Evolutionary conservation across 179 eudicot genomes (phyloP), one percentile per base, ranked within the genome.

Genomic region (Nepenthes alata): DNA sequence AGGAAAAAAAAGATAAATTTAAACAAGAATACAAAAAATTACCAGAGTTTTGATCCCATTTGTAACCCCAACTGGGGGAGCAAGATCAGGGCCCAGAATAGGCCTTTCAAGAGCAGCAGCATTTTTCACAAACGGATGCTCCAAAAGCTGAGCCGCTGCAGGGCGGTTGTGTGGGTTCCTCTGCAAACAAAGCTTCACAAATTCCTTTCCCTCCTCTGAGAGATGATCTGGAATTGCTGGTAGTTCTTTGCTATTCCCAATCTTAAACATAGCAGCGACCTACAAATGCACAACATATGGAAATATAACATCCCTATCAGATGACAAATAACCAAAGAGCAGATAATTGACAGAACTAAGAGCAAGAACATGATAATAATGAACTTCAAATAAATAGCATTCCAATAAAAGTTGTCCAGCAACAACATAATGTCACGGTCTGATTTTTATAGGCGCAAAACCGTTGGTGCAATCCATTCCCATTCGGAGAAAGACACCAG

Each of bases 261-360:
- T 86, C 79, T 88, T 88, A 75, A 88, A 91, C 86, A 91, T 86
- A 37, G 96, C 98, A 64, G 95, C 96, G 63, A 84, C 86, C 96
- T 88, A 76, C 62, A 75, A 62, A 25, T 38, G 34, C 45, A 64
- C 41, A 45, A 11, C 36, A 51, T 5, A 47, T 47, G 11, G 44
- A 34, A 60, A 55, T 50, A 5, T 41, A 7, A 41, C 45, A 41
- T 41, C 6, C 2, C 45, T 7, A 41, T 41, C 45, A 41, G 8
- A 41, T 41, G 8, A 25, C 25, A 41, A 41, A 41, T 4, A 4
- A 41, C 6, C 6, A 41, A 41, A 4, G 45, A 41, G 6, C 45
- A 41, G 5, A 4, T 4, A 41, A 41, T 41, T 7, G 45, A 41
- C 45, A 41, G 8, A 25, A 25, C 25, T 25, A 25, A 25, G 25